These are phyloP conservation scores for Trametes cingulata DNA, from an alignment of 768 basidiomycete species.

Conservation along the genomic window DNA sequence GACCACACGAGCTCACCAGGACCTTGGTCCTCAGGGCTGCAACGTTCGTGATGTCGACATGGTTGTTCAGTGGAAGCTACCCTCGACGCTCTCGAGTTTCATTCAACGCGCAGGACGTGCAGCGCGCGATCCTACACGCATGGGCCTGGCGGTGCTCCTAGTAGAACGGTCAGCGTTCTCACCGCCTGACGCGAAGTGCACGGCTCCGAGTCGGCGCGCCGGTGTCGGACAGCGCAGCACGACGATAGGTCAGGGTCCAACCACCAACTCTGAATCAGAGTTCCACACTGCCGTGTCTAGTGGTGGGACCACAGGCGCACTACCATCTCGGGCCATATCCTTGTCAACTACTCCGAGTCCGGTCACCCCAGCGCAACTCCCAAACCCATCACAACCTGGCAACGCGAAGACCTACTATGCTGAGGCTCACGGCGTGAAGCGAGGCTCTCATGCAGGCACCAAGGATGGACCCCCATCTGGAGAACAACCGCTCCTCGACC, in stretches of 20 bases:
- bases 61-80: constrained; percentile 42
- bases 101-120: constrained; percentile 38
- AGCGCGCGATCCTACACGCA: constrained; percentile 23
- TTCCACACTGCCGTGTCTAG: too few species aligned
- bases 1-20: neutral
- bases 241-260: too few species aligned
- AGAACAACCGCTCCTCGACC: constrained; percentile 9
- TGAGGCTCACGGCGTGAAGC: constrained; percentile 7
- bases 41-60: constrained; percentile 34
- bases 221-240: too few species aligned
- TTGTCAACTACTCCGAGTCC: too few species aligned
- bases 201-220: too few species aligned
- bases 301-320: too few species aligned
- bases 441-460: neutral
- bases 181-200: too few species aligned
- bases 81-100: constrained; percentile 32
- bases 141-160: constrained; percentile 8
- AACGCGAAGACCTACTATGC: too few species aligned
- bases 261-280: too few species aligned
- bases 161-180: constrained; percentile 9
- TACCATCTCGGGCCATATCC: too few species aligned
- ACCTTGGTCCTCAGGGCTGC: constrained; percentile 17
- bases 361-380: too few species aligned
- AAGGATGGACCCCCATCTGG: neutral
- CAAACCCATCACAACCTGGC: too few species aligned